phyloP scores from a whole-genome alignment of 345 rosid species.

The Angophora floribunda region DNA sequence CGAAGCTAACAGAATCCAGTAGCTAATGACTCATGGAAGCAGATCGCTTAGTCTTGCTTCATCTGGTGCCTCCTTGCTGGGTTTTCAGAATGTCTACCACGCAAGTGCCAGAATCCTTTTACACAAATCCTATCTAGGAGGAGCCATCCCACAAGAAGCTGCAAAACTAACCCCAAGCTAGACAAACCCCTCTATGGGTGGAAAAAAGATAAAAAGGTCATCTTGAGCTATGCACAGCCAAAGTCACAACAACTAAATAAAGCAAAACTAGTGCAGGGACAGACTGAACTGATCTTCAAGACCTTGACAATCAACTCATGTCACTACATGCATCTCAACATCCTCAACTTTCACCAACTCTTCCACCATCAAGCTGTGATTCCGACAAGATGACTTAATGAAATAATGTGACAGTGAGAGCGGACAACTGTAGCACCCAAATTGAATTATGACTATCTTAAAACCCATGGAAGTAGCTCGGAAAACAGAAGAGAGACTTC shows the following conservation, averaged over 20 bases:
- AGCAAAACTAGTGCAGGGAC: not conserved
- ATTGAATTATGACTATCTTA: not conserved
- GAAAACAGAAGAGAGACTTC: not conserved
- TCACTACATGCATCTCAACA: not conserved
- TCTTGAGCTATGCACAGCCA: not conserved
- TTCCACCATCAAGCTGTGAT: not conserved
- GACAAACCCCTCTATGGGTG: not conserved
- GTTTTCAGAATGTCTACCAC: not conserved
- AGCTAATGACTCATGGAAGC: conserved; percentile 49
- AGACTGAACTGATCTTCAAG: not conserved
- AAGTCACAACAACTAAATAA: not conserved
- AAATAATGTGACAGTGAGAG: not conserved
- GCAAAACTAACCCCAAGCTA: not conserved
- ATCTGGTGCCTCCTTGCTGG: conserved; percentile 15
- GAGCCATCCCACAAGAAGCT: not conserved
- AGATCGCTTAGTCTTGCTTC: conserved; percentile 31
- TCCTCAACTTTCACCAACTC: not conserved
- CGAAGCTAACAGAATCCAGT: conserved; percentile 54
- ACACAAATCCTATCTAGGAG: not conserved
- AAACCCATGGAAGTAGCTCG: not conserved
- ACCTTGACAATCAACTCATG: not conserved
- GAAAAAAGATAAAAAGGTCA: not conserved
- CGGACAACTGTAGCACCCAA: not conserved
- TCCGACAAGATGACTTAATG: not conserved
- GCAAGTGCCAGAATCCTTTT: not conserved